Base-by-base conservation (phyloP, 2,329 filamentous ascomycete genomes). In the Stachybotrys chartarum region DNA sequence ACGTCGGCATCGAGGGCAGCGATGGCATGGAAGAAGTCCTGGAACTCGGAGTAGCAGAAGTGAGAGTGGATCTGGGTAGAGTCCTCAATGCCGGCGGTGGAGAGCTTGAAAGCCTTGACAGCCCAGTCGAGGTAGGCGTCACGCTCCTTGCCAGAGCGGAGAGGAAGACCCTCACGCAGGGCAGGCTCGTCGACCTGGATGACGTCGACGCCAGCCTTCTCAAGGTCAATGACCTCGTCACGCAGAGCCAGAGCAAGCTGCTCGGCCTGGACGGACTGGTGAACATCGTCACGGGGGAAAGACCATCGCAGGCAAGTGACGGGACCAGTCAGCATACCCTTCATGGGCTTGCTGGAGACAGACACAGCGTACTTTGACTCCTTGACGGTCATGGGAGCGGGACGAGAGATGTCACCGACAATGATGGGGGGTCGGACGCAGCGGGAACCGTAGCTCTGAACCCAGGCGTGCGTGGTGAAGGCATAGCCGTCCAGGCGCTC, bases 11-110 rank as follows among this genome's bases (percentile, higher is more conserved):
- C 94, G 62, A 99, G 88, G 59, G 94, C 93, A 63, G 94, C 91
- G 68, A 99, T 99, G 78, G 94, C 94, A 79, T 97, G 91, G 91
- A 99, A 99, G 85, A 99, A 99, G 83, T 99, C 94, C 81, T 99
- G 94, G 90, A 99, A 99, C 84, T 99, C 94, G 54, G 94, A 97
- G 87, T 99, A 99, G 78, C 94, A 99, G 90, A 99, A 99, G 84
- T 99, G 94, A 61, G 92, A 97, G 88, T 99, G 94, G 76, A 99
- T 97, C 84, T 99, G 94, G 65, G 94, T 99, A 57, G 88, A 90
- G 77, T 99, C 91, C 78, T 91, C 79, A 59, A 99, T 93, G 74
- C 91, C 94, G 58, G 91, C 86, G 67, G 92, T 95, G 63, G 93
- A 87, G 64, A 99, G 90, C 75, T 90, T 91, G 91, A 99, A 99